Evolutionary conservation across 148 eudicot genomes (phyloP).

Genomic region (Mesembryanthemum crystallinum): DNA sequence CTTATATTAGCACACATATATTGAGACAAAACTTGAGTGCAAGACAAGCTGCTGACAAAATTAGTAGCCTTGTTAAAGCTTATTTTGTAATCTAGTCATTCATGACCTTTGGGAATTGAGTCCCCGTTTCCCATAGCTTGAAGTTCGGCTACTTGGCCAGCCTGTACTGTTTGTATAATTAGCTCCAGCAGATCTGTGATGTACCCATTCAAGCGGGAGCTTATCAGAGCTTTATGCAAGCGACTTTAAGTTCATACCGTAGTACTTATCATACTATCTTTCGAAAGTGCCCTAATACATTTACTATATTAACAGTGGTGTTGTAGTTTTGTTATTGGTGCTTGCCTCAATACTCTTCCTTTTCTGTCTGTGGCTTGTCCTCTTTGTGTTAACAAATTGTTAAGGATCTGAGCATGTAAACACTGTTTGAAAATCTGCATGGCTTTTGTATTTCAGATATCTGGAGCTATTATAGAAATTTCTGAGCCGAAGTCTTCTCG

Average conservation of each 20-base stretch:
- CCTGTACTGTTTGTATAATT: too few species aligned
- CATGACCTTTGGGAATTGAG: too few species aligned
- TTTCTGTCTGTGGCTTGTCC: background rate
- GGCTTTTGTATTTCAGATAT: slow-evolving; percentile 50
- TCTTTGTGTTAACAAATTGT: background rate
- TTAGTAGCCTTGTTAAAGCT: background rate
- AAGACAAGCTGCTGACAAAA: background rate
- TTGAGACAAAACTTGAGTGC: too few species aligned
- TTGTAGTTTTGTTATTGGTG: slow-evolving; percentile 22
- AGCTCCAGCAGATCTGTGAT: too few species aligned
- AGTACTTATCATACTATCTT: background rate
- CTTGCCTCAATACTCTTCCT: slow-evolving; percentile 21
- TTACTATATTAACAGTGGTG: too few species aligned
- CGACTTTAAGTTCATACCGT: background rate
- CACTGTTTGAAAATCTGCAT: slow-evolving; percentile 12
- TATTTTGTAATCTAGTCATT: background rate
- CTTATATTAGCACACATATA: too few species aligned
- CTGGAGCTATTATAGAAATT: slow-evolving; percentile 84
- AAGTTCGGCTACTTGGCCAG: background rate
- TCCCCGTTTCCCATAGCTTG: too few species aligned
- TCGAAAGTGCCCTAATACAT: background rate
- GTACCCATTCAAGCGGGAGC: too few species aligned
- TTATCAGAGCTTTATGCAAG: background rate
- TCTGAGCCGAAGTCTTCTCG: slow-evolving; percentile 70
- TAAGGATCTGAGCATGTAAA: background rate